These are phyloP conservation scores for Penicillium arizonense DNA, from an alignment of 495 filamentous ascomycete genomes.

Conservation along the genomic window DNA sequence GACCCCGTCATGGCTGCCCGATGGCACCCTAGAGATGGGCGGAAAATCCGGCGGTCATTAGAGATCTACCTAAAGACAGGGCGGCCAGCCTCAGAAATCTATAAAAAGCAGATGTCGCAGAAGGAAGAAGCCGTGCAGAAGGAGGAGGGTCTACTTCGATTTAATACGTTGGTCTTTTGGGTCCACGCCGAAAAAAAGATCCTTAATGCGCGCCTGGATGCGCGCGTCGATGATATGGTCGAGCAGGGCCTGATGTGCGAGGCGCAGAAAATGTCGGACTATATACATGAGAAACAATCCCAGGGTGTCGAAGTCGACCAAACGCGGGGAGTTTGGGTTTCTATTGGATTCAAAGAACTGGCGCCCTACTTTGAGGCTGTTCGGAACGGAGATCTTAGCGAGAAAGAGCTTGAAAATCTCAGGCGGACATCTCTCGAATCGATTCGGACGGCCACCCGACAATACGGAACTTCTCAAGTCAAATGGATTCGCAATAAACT, in stretches of 20 bases:
- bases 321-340: constrained; percentile 86
- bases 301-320: constrained; percentile 60
- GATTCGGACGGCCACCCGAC: constrained; percentile 76
- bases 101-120: constrained; percentile 63
- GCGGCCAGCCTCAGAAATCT: constrained; percentile 79
- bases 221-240: constrained; percentile 82
- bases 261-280: constrained; percentile 59
- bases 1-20: constrained; percentile 86
- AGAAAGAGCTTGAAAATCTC: constrained; percentile 42
- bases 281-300: constrained; percentile 42
- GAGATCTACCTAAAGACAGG: constrained; percentile 85
- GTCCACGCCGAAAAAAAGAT: constrained; percentile 67
- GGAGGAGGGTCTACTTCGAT: constrained; percentile 41
- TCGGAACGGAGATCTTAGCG: constrained; percentile 25
- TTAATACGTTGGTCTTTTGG: constrained; percentile 76
- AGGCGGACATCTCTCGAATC: constrained; percentile 47
- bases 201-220: constrained; percentile 68
- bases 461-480: constrained; percentile 81
- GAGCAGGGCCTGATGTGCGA: constrained; percentile 68
- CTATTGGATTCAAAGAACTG: constrained; percentile 94
- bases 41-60: constrained; percentile 87
- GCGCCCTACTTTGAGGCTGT: constrained; percentile 62
- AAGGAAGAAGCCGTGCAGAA: constrained; percentile 24
- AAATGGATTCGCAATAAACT: constrained; percentile 86
- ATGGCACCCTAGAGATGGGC: constrained; percentile 91